Evolutionary conservation across 768 basidiomycete species (phyloP), one percentile per base, ranked within the genome.

Genomic region (Suillus ampliporus): DNA sequence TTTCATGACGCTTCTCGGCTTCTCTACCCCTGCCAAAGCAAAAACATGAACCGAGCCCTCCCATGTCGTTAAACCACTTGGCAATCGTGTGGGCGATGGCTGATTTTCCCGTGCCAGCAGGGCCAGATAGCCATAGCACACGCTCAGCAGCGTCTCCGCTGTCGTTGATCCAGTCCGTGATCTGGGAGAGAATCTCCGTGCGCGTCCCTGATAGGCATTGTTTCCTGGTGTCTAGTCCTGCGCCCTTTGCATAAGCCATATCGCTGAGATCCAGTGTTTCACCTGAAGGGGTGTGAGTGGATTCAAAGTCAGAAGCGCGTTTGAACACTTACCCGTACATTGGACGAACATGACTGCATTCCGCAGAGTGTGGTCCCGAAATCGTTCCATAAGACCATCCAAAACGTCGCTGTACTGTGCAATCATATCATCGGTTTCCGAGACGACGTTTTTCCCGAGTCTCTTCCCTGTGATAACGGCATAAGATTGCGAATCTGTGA

Each of bases 91-190:
- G n/a, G n/a, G n/a, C n/a, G n/a, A n/a, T n/a, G n/a, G n/a, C n/a
- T n/a, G n/a, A n/a, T n/a, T n/a, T n/a, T n/a, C n/a, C n/a, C n/a
- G n/a, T n/a, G n/a, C n/a, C n/a, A n/a, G 71, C 71, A 35, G 59
- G 61, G 37, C 70, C 71, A 14, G 47, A 70, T 21, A 71, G 66
- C 71, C 72, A 75, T 15, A 66, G 68, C 21, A 70, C 51, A 2
- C 7, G 56, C 28, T 64, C 58, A 7, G 37, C 56, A 37, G 23
- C 35, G 19, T 61, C 21, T 61, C 0, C 11, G 5, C 3, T 21
- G 34, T 13, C 21, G 53, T 63, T 41, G 8, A 58, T 23, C 71
- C 71, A 72, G 7, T 51, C 46, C 0, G 43, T 56, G 23, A 72
- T 69, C 14, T 66, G 38, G 23, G 61, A 31, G n/a, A 72, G 46